Evolutionary conservation across 805 yeast species (phyloP).

Genomic region (Torulaspora delbrueckii): DNA sequence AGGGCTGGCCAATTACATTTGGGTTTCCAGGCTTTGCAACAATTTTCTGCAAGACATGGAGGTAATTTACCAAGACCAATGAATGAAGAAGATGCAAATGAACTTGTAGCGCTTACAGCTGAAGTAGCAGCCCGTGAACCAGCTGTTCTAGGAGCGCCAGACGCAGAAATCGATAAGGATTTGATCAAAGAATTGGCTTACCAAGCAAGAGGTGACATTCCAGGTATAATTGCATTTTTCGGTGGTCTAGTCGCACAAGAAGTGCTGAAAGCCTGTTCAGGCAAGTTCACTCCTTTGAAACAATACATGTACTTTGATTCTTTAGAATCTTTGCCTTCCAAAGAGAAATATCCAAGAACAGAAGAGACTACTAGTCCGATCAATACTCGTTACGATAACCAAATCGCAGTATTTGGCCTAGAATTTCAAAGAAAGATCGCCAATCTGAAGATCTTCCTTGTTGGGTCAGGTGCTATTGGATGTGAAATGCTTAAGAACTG

Average conservation of each 20-base stretch:
- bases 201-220: conserved; percentile 89
- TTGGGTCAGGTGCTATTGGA: conserved; percentile 98
- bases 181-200: conserved; percentile 67
- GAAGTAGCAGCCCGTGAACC: conserved; percentile 52
- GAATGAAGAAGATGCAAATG: conserved; percentile 67
- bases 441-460: conserved; percentile 79
- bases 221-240: conserved; percentile 80
- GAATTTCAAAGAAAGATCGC: conserved; percentile 68
- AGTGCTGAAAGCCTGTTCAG: conserved; percentile 89
- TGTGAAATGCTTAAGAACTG: conserved; percentile 98
- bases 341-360: conserved; percentile 52
- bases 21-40: conserved; percentile 85
- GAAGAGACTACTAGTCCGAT: conserved; percentile 70
- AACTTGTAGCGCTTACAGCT: conserved; percentile 54
- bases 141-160: conserved; percentile 50
- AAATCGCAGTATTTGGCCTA: conserved; percentile 88
- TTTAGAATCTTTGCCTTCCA: conserved; percentile 77
- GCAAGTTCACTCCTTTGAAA: conserved; percentile 88
- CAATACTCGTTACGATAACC: conserved; percentile 85
- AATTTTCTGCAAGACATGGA: conserved; percentile 57
- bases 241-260: conserved; percentile 98
- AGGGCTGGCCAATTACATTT: conserved; percentile 86
- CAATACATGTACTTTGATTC: conserved; percentile 94
- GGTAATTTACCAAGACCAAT: conserved; percentile 73
- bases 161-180: conserved; percentile 51